Evolutionary conservation across 2,329 filamentous ascomycete genomes (phyloP).

Genomic region (Dryadomyces quercus-mongolicae): DNA sequence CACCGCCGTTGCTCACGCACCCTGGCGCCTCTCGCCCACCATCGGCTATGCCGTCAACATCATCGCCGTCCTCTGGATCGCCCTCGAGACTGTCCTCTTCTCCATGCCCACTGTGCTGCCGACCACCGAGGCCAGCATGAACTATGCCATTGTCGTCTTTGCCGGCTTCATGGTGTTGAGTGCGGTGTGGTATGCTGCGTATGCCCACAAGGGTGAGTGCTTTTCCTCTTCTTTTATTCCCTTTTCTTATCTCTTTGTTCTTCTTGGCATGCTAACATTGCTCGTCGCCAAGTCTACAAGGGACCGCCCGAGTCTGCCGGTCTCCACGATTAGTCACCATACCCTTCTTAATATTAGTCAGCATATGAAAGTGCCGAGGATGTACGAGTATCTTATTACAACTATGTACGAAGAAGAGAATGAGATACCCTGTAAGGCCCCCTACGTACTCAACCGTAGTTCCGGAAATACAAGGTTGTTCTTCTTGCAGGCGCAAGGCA

Average conservation of each 20-base stretch:
- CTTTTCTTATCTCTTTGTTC: neutral
- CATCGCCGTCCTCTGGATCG: slow-evolving; percentile 40
- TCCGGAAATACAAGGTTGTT: too few species aligned
- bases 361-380: too few species aligned
- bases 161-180: slow-evolving; percentile 51
- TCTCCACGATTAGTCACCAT: neutral
- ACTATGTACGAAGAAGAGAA: too few species aligned
- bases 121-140: slow-evolving; percentile 47
- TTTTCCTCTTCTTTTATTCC: neutral
- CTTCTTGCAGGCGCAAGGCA: too few species aligned
- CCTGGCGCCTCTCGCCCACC: slow-evolving; percentile 12
- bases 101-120: slow-evolving; percentile 58
- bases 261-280: neutral
- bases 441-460: too few species aligned
- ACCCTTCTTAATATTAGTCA: too few species aligned
- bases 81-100: slow-evolving; percentile 59
- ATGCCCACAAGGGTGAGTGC: slow-evolving; percentile 5
- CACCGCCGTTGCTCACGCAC: slow-evolving; percentile 23
- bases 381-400: too few species aligned
- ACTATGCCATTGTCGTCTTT: slow-evolving; percentile 68
- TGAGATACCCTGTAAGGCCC: too few species aligned
- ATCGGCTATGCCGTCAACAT: slow-evolving; percentile 7
- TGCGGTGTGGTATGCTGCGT: slow-evolving; percentile 53
- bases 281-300: slow-evolving; percentile 1
- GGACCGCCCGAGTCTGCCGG: slow-evolving; percentile 1